Percentiles rank a stretch among this genome's conserved stretches.
These are phyloP conservation scores for Macaranga tanarius DNA, from an alignment of 441 rosid genomes.

Conservation along the genomic window DNA sequence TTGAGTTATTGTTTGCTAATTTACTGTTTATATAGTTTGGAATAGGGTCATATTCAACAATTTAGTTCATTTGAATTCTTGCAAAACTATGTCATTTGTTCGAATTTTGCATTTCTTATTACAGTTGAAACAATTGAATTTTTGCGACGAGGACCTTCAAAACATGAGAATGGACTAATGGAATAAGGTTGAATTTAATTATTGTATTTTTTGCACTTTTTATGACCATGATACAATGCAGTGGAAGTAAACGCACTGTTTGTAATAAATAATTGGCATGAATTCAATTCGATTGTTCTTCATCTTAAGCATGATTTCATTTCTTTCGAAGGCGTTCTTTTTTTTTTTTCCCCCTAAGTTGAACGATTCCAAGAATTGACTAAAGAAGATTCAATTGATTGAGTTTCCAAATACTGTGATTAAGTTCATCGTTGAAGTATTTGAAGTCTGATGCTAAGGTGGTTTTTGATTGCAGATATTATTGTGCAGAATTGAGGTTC, in stretches of 20 bases:
- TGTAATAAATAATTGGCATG: neutral
- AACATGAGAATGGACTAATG: too few relatives aligned
- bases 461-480: conserved; percentile 56
- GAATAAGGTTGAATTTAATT: too few relatives aligned
- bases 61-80: too few relatives aligned
- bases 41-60: too few relatives aligned
- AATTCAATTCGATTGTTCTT: neutral
- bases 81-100: too few relatives aligned
- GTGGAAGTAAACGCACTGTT: neutral
- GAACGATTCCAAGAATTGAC: neutral
- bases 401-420: neutral
- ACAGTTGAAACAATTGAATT: too few relatives aligned
- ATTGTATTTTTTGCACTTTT: too few relatives aligned
- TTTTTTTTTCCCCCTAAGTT: too few relatives aligned
- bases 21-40: neutral
- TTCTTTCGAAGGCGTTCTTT: too few relatives aligned
- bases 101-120: too few relatives aligned
- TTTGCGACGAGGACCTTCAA: too few relatives aligned
- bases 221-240: too few relatives aligned
- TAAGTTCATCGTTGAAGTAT: conserved; percentile 6
- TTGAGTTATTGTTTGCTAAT: neutral
- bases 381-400: neutral
- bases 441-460: conserved; percentile 14
- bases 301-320: neutral
- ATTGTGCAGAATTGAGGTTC: conserved; percentile 56